Base-by-base conservation (phyloP, 495 filamentous ascomycete species). In the Hypoxylon fragiforme region DNA sequence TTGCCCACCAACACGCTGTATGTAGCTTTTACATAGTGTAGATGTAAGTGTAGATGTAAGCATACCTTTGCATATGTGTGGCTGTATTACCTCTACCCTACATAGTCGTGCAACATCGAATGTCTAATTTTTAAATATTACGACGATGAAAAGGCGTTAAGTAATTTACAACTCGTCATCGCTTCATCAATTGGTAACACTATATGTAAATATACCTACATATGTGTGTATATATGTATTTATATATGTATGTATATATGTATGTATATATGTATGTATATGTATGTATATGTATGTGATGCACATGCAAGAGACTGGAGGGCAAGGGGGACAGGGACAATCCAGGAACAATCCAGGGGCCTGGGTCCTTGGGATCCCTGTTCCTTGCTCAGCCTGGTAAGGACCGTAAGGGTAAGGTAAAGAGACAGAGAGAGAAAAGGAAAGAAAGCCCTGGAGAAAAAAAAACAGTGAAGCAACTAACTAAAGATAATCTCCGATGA, bases 401-500 rank as follows among this genome's bases (percentile, higher is more conserved):
- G 24, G 24, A n/a, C n/a, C n/a, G n/a, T n/a, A n/a, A n/a, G n/a
- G n/a, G n/a, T n/a, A n/a, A n/a, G n/a, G n/a, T n/a, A n/a, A n/a
- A n/a, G n/a, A n/a, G n/a, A n/a, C n/a, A n/a, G n/a, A n/a, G n/a
- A n/a, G n/a, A n/a, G n/a, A n/a, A n/a, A n/a, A n/a, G n/a, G n/a
- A n/a, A n/a, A n/a, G n/a, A n/a, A 30, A 50, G 18, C 50, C 56
- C 44, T 11, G 19, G 31, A 48, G 28, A 40, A 32, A 48, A 50
- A 51, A 35, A 41, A 14, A 44, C 26, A 45, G 4, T 9, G 4
- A 28, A 9, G 9, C 4, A 12, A 41, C 47, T 42, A 22, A 37
- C n/a, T n/a, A n/a, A 21, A 15, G 6, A 18, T 37, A 60, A 55
- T 54, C 50, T 50, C 57, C 51, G 51, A 61, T 47, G 46, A 40